Base-by-base conservation (phyloP, 2,329 filamentous ascomycete species). In the Talaromyces sp. region DNA sequence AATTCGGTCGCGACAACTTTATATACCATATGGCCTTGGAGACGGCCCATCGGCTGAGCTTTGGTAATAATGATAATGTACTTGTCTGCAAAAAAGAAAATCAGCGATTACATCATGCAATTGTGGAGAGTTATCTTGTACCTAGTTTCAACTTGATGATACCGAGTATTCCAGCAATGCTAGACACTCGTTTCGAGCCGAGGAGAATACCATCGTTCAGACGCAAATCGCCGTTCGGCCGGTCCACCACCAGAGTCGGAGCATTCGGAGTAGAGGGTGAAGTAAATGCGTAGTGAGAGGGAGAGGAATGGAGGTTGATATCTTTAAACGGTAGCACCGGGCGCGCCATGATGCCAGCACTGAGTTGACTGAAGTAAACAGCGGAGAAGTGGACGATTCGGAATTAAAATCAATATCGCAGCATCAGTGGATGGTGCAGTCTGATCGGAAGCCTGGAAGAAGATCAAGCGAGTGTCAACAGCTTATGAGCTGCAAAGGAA, bases 1-100 rank as follows among this genome's bases (percentile, higher is more conserved):
- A 99, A 92, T 75, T 99, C 95, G 69, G 94, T 97, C 15, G 92
- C 86, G 71, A 92, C 83, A 71, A 99, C 87, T 79, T 92, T 96
- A 86, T 98, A 98, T 31, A 98, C 88, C 88, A 95, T 96, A 78
- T 99, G 92, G 68, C 95, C 95, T 79, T 94, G 95, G 71, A 99
- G 86, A 64, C 93, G 88, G 67, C 94, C 95, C 79, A 98, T 88
- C 43, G 93, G 91, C 75, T 93, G 88, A 64, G 93, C 91, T 80
- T 99, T 98, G 71, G 91, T 97, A 77, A 99, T 96, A 74, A 96
- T 86, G 75, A 99, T 91, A 74, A 96, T 90, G 85, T 99, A 99
- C 80, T 97, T 98, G 84, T 99, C 87, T 88, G 61, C 19, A 19
- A 27, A 25, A 7, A 27, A 31, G 5, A 17, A 5, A 40, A 59